Evolutionary conservation across 2,329 filamentous ascomycete species (phyloP).

Genomic region (Arthrobotrys sphaeroides): DNA sequence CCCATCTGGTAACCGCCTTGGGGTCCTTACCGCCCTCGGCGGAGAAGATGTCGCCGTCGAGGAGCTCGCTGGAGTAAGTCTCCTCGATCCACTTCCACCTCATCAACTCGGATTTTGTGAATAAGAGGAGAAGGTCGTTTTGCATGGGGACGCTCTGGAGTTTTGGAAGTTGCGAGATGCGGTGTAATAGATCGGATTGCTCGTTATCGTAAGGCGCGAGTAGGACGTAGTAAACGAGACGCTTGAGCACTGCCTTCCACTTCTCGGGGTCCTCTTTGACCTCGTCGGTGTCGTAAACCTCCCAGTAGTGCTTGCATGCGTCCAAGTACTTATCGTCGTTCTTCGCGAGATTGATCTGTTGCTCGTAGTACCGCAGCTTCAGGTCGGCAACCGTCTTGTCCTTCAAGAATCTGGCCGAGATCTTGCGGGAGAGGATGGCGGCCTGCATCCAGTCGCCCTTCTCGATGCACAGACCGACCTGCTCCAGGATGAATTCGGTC

Average conservation of each 20-base stretch:
- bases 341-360: constrained; percentile 94
- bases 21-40: constrained; percentile 73
- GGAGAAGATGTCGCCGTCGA: constrained; percentile 86
- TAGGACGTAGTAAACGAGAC: constrained; percentile 97
- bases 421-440: constrained; percentile 91
- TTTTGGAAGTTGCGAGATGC: constrained; percentile 84
- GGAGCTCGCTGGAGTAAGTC: constrained; percentile 87
- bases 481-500: constrained; percentile 97
- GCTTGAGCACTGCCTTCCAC: constrained; percentile 84
- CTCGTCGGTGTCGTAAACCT: constrained; percentile 94
- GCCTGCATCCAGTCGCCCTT: constrained; percentile 96
- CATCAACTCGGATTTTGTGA: constrained; percentile 96
- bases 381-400: constrained; percentile 92
- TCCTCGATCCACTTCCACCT: constrained; percentile 94
- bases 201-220: constrained; percentile 98
- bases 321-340: constrained; percentile 98
- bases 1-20: constrained; percentile 86
- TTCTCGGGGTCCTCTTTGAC: constrained; percentile 89
- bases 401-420: constrained; percentile 90
- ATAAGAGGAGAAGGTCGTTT: constrained; percentile 82
- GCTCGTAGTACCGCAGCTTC: constrained; percentile 95
- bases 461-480: constrained; percentile 94
- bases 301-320: constrained; percentile 96
- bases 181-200: constrained; percentile 94
- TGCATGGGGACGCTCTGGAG: constrained; percentile 73